A percentile compares a stretch with the other conserved stretches of the same genome.
These are phyloP conservation scores for Sporothrix pseudoabietina DNA, from an alignment of 2,329 filamentous ascomycete species.

Conservation along the genomic window DNA sequence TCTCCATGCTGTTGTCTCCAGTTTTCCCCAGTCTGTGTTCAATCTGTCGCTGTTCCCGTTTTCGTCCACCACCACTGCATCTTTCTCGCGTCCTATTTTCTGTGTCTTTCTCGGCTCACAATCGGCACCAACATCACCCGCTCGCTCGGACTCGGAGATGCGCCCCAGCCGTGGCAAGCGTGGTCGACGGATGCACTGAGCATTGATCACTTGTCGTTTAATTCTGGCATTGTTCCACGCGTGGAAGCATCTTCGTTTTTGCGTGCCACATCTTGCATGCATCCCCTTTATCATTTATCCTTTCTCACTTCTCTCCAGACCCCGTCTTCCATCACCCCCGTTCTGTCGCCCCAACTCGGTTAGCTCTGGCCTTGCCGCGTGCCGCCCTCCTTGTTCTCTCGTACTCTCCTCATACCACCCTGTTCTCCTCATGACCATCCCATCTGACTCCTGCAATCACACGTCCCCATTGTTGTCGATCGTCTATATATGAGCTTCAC, in stretches of 20 bases:
- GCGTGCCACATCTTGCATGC: neutral
- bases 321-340: neutral
- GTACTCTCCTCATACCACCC: neutral
- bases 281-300: neutral
- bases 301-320: too few species aligned
- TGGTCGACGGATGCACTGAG: neutral
- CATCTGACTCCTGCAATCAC: neutral
- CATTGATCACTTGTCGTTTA: neutral
- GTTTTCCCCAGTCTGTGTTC: constrained; percentile 10
- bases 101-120: neutral
- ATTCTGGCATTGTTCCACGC: neutral
- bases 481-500: constrained; percentile 24
- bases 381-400: neutral
- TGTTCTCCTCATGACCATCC: neutral
- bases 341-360: neutral
- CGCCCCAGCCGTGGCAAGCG: neutral
- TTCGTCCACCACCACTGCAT: neutral
- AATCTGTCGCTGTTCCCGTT: neutral
- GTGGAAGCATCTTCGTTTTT: neutral
- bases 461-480: neutral
- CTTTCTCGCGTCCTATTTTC: neutral
- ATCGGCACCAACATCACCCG: neutral
- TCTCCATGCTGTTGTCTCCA: constrained; percentile 8
- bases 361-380: constrained; percentile 2
- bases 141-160: constrained; percentile 12